A percentile compares a stretch with the other conserved stretches of the same genome.
Conservation (phyloP, 129 eudicot species). For the carrot (Daucus carota) region DNA sequence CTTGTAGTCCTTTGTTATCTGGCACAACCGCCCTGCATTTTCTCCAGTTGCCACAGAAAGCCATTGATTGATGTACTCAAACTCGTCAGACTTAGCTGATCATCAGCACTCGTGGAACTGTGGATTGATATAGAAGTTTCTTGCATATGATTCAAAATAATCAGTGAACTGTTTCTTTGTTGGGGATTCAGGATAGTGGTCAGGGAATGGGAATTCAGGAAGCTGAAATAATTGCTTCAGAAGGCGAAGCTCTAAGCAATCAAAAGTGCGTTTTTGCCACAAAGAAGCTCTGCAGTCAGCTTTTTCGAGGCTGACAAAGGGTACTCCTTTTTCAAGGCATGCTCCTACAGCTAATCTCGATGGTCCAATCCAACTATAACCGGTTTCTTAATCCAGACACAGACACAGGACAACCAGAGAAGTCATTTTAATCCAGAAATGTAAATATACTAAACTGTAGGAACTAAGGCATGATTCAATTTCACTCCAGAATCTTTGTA, state of each 20-base stretch:
- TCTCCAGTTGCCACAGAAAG: conserved; percentile 87
- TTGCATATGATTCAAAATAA: conserved; percentile 64
- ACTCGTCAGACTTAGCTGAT: conserved; percentile 69
- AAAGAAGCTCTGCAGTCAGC: conserved; percentile 82
- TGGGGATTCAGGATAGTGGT: conserved; percentile 70
- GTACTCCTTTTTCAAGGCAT: conserved; percentile 64
- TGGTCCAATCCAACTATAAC: conserved; percentile 81
- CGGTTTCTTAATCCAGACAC: conserved; percentile 82
- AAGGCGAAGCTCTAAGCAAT: conserved; percentile 70
- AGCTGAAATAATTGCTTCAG: conserved; percentile 81
- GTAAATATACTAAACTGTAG: conserved; percentile 31
- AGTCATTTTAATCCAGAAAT: conserved; percentile 24
- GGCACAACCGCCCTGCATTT: conserved; percentile 69
- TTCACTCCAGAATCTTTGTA: conserved; percentile 8
- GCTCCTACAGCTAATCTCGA: conserved; percentile 83
- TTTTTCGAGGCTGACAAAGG: conserved; percentile 54
- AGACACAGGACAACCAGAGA: conserved; percentile 37
- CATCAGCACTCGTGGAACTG: conserved; percentile 54
- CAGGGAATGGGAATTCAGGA: conserved; percentile 66
- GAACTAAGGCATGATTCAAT: conserved; percentile 1
- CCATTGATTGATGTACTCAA: conserved; percentile 67
- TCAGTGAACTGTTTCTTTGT: conserved; percentile 56
- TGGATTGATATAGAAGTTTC: conserved; percentile 50
- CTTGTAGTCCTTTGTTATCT: conserved; percentile 53
- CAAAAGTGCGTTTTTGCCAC: conserved; percentile 80